phyloP scores from a whole-genome alignment of 2,329 filamentous ascomycete species.

The Exophiala sideris region DNA sequence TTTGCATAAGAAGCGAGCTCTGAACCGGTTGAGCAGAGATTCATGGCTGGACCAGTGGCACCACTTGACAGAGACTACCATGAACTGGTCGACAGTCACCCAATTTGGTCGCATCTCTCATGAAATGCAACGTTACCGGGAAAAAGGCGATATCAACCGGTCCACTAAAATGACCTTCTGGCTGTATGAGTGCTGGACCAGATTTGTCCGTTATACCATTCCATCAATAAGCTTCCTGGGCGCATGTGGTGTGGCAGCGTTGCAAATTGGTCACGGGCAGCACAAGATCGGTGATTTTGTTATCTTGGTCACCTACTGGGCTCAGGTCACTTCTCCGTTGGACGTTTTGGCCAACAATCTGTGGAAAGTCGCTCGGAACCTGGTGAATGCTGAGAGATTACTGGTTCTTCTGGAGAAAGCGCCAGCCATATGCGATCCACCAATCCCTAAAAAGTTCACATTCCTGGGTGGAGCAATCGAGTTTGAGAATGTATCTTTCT shows the following conservation, averaged over 20 bases:
- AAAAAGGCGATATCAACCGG: slow-evolving; percentile 31
- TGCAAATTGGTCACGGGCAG: slow-evolving; percentile 49
- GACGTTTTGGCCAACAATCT: slow-evolving; percentile 51
- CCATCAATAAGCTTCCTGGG: slow-evolving; percentile 40
- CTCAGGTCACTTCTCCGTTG: slow-evolving; percentile 47
- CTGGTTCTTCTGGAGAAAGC: slow-evolving; percentile 49
- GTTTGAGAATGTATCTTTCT: slow-evolving; percentile 51
- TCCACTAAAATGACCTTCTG: slow-evolving; percentile 28
- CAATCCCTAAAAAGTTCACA: slow-evolving; percentile 36
- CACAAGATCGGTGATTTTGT: slow-evolving; percentile 61
- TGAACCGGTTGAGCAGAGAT: slow-evolving; percentile 39
- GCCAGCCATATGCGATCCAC: slow-evolving; percentile 42
- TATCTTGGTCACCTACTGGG: slow-evolving; percentile 65
- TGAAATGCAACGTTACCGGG: slow-evolving; percentile 51
- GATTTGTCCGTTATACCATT: slow-evolving; percentile 8
- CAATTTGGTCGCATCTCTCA: slow-evolving; percentile 57
- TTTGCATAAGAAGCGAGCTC: slow-evolving; percentile 38
- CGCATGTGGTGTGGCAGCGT: slow-evolving; percentile 52
- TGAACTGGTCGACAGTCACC: slow-evolving; percentile 58
- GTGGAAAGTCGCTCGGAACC: slow-evolving; percentile 47
- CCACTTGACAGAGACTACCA: slow-evolving; percentile 56
- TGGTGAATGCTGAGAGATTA: slow-evolving; percentile 61
- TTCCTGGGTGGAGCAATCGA: slow-evolving; percentile 45
- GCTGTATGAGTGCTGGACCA: slow-evolving; percentile 6
- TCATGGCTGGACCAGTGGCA: slow-evolving; percentile 50